These are phyloP conservation scores for Cylindrodendrum hubeiense DNA, from an alignment of 2,329 filamentous ascomycete genomes.

Conservation along the genomic window DNA sequence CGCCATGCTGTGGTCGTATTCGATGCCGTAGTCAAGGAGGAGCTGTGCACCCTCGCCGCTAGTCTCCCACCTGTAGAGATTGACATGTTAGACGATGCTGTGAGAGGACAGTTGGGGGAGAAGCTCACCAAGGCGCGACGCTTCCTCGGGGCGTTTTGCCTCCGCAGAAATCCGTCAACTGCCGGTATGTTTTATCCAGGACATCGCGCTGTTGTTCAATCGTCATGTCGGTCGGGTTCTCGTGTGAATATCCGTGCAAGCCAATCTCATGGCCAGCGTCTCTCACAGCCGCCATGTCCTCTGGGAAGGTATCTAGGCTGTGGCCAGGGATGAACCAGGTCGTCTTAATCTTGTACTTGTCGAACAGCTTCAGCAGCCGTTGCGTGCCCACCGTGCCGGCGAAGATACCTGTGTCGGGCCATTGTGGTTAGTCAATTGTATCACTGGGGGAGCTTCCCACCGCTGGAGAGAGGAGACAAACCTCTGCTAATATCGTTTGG, in stretches of 20 bases:
- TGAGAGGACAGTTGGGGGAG: too few relatives aligned
- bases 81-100: not conserved
- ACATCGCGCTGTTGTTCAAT: slow-evolving; percentile 82
- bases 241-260: slow-evolving; percentile 79
- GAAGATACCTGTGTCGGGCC: slow-evolving; percentile 64
- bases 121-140: slow-evolving; percentile 74
- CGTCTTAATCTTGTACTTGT: slow-evolving; percentile 79
- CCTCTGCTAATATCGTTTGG: slow-evolving; percentile 79
- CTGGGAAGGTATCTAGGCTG: slow-evolving; percentile 62
- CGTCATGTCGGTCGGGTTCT: slow-evolving; percentile 79
- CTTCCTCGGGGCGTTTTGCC: slow-evolving; percentile 76
- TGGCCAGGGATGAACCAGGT: slow-evolving; percentile 66
- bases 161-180: slow-evolving; percentile 76
- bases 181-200: slow-evolving; percentile 79
- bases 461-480: slow-evolving; percentile 39
- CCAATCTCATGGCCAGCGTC: slow-evolving; percentile 64
- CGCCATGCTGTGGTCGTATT: slow-evolving; percentile 76
- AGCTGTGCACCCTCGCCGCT: slow-evolving; percentile 75
- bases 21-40: slow-evolving; percentile 74
- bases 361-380: slow-evolving; percentile 77
- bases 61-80: slow-evolving; percentile 72
- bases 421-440: not conserved
- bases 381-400: slow-evolving; percentile 76
- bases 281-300: slow-evolving; percentile 57
- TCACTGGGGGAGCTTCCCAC: not conserved